These are phyloP conservation scores for Metarhizium robertsii DNA, from an alignment of 2,329 filamentous ascomycete genomes.

Conservation along the genomic window DNA sequence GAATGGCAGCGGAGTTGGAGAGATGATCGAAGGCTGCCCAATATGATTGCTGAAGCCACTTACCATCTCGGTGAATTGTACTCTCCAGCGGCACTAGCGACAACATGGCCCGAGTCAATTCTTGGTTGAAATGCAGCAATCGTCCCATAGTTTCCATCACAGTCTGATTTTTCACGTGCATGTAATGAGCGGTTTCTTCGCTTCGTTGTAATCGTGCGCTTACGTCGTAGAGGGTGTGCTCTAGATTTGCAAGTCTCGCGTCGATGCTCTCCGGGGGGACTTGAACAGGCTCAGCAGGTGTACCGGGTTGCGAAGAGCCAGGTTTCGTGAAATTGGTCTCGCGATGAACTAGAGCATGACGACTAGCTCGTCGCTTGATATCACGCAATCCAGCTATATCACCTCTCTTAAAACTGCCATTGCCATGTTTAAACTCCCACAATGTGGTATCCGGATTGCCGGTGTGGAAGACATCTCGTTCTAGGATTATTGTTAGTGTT, in stretches of 20 bases:
- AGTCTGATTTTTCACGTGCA: constrained; percentile 73
- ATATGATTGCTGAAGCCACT: constrained; percentile 23
- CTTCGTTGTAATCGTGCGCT: constrained; percentile 66
- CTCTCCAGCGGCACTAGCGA: constrained; percentile 68
- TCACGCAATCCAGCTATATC: constrained; percentile 85
- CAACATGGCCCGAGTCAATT: constrained; percentile 67
- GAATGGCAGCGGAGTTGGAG: not conserved
- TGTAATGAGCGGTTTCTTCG: constrained; percentile 71
- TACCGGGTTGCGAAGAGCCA: constrained; percentile 67
- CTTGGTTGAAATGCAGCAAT: constrained; percentile 68
- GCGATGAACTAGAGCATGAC: constrained; percentile 86
- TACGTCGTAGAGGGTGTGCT: constrained; percentile 77
- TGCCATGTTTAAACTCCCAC: constrained; percentile 98
- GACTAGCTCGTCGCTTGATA: constrained; percentile 88
- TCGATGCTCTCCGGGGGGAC: constrained; percentile 65
- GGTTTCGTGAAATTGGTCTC: constrained; percentile 78
- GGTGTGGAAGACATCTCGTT: constrained; percentile 97
- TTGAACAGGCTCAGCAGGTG: constrained; percentile 74
- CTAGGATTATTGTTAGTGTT: constrained; percentile 34
- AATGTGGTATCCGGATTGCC: constrained; percentile 86
- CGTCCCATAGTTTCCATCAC: constrained; percentile 73
- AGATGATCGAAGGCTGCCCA: not conserved
- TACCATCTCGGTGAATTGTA: constrained; percentile 73
- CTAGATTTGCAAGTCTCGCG: constrained; percentile 62
- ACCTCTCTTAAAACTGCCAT: constrained; percentile 92